These are phyloP conservation scores for Neonectria sp. DNA, from an alignment of 2,329 filamentous ascomycete genomes.

Conservation along the genomic window DNA sequence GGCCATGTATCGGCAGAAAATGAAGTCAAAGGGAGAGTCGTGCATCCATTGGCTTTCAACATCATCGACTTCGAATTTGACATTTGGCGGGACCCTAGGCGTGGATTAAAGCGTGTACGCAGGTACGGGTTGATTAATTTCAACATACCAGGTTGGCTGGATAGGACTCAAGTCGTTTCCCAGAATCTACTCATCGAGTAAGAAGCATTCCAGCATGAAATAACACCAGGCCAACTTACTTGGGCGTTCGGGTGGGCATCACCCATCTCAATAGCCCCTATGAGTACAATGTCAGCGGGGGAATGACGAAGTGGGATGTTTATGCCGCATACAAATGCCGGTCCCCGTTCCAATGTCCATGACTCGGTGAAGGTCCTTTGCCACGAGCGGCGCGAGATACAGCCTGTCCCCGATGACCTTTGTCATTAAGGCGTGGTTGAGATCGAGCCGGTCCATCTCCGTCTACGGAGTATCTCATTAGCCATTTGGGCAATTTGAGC, in stretches of 20 bases:
- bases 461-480: not conserved
- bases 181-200: constrained; percentile 36
- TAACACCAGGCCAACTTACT: constrained; percentile 37
- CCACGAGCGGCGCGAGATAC: constrained; percentile 45
- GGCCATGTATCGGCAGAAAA: constrained; percentile 54
- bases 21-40: constrained; percentile 51
- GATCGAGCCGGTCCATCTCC: constrained; percentile 55
- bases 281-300: not conserved
- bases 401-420: constrained; percentile 40
- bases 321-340: constrained; percentile 53
- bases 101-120: not conserved
- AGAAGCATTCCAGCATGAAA: not conserved
- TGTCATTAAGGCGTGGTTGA: constrained; percentile 51
- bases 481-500: not conserved
- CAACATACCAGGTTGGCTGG: constrained; percentile 46
- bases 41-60: constrained; percentile 48
- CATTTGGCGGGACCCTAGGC: constrained; percentile 49
- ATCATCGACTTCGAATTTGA: constrained; percentile 57
- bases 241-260: constrained; percentile 46
- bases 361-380: constrained; percentile 50
- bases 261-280: constrained; percentile 58
- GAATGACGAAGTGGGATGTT: not conserved
- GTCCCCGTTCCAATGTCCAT: constrained; percentile 62
- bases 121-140: not conserved
- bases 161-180: constrained; percentile 52